phyloP scores from a whole-genome alignment of 1,284 basidiomycete genomes.

The Pascua sp. region DNA sequence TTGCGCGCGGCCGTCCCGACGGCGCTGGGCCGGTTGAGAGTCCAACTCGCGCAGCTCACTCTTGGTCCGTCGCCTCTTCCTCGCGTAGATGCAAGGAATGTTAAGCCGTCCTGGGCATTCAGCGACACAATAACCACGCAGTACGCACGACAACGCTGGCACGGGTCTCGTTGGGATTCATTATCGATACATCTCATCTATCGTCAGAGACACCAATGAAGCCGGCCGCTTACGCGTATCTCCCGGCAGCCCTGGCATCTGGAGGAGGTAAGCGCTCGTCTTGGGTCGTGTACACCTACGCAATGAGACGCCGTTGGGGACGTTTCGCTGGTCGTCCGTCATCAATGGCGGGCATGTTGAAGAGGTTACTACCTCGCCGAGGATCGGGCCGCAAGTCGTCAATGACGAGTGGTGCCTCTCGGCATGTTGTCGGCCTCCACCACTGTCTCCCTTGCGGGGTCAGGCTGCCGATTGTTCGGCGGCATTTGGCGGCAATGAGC shows the following conservation, averaged over 20 bases:
- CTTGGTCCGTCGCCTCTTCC: slow-evolving; percentile 1
- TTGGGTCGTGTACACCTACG: neutral
- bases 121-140: neutral
- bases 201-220: neutral
- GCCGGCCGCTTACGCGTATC: slow-evolving; percentile 1
- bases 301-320: slow-evolving; percentile 4
- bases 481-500: no score
- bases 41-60: neutral
- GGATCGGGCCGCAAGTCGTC: no score
- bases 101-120: slow-evolving; percentile 1
- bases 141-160: slow-evolving; percentile 2
- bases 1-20: neutral
- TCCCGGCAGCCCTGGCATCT: slow-evolving; percentile 3
- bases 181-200: slow-evolving; percentile 3
- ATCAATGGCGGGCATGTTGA: no score
- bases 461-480: no score
- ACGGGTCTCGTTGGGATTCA: slow-evolving; percentile 1
- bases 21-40: neutral
- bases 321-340: neutral
- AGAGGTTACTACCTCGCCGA: no score
- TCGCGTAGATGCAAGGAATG: slow-evolving; percentile 2
- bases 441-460: no score
- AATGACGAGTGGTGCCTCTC: no score
- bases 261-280: neutral
- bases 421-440: no score